Evolutionary conservation across 495 filamentous ascomycete species (phyloP), one percentile per base, ranked within the genome.

Genomic region (Amniculicola lignicola): DNA sequence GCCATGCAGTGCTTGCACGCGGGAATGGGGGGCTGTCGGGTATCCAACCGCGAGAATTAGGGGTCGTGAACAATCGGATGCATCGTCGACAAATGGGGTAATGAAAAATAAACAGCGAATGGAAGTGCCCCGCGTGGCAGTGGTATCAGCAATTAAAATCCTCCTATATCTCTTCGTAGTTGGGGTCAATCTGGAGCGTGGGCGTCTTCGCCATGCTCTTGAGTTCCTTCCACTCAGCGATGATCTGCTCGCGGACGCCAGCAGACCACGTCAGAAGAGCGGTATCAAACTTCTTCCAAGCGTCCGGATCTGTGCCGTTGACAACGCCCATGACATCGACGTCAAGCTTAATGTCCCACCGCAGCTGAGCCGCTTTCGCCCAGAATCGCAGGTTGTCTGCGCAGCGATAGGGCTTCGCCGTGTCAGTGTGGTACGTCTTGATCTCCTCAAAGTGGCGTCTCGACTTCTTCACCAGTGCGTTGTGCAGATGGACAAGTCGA

Each of bases 381-480:
- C 93, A 98, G 75, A 83, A 98, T 10, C 89, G 80, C 29, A 98
- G 78, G 65, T 98, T 98, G 46, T 98, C 94, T 0, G 91, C 89
- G 48, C 83, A 82, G 47, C 93, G 86, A 67, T 98, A 98, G 0
- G 94, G 94, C 70, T 97, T 97, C 29, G 81, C 84, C 7, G 91
- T 89, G 67, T 98, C 89, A 11, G 84, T 82, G 64, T 98, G 93
- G 68, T 85, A 95, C 0, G 75, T 77, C 28, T 86, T 88, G 69
- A 98, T 97, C 47, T 88, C 85, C n/a, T 90, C 90, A 68, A 97
- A 97, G 9, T 84, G 84, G 19, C 87, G 78, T 63, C 87, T 82
- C 9, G 90, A 96, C 67, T 89, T 85, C 55, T 82, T 82, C 9
- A 97, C 84, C 0, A 89, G 80, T 25, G 85, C 83, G 67, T 98